Base-by-base conservation (phyloP, 805 yeast genomes). In the Barnettozyma salicaria region DNA sequence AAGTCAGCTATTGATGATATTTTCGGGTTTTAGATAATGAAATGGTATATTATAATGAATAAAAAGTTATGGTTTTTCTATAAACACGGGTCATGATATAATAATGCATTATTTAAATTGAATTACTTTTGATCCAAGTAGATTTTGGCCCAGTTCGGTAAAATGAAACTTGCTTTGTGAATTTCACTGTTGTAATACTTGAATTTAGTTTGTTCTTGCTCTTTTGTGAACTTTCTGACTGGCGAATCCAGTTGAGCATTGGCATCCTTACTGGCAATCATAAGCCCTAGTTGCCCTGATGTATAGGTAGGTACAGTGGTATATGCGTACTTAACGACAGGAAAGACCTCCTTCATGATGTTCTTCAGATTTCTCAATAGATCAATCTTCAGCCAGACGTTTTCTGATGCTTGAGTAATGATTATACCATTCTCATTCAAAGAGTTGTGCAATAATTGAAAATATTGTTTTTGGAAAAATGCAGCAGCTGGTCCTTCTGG, bases 401-500 rank as follows among this genome's bases (percentile, higher is more conserved):
- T 83, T 56, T 83, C 94, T 32, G 69, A 63, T 18, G 84, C 74
- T 58, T 87, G 95, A 70, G 87, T 81, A 31, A 88, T 81, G 32
- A 87, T 81, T 25, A 87, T 76, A 23, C 80, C 79, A 43, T 77
- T 65, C 2, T 67, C 67, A 30, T 72, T 72, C 38, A 88, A 68
- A 5, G 92, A 83, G 40, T 72, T 69, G 43, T 65, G 52, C 40
- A 89, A 64, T 38, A 88, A 63, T 51, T 76, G 67, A 61, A 87
- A 88, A 63, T 88, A 88, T 39, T 72, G 75, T 42, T 71, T 69
- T 58, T 86, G 85, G 65, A 88, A 88, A 49, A 88, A 83, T 14
- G 83, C 83, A 51, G 80, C 94, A 1, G 97, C 97, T 6, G 97
- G 97, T 3, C 92, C 96, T 50, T 88, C 96, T 1, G 96, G 96